phyloP scores from a whole-genome alignment of 495 filamentous ascomycete genomes.

The Aspergillus homomorphus region DNA sequence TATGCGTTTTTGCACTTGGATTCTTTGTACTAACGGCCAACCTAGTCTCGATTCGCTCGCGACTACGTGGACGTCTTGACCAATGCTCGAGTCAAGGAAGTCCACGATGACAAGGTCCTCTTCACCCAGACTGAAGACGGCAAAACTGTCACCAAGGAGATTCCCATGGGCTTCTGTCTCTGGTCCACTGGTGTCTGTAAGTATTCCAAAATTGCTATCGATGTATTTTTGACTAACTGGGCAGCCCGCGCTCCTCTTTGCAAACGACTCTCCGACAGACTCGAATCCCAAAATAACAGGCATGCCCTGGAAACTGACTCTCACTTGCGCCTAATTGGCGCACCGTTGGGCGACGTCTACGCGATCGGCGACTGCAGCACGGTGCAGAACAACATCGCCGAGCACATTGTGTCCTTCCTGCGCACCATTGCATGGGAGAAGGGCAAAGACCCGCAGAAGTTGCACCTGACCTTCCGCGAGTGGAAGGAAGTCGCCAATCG shows the following conservation, averaged over 20 bases:
- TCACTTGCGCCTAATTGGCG: slow-evolving; percentile 86
- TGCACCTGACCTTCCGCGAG: slow-evolving; percentile 79
- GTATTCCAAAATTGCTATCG: slow-evolving; percentile 13
- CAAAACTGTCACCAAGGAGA: slow-evolving; percentile 75
- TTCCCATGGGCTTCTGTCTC: slow-evolving; percentile 93
- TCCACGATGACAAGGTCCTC: slow-evolving; percentile 75
- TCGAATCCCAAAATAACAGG: slow-evolving; percentile 78
- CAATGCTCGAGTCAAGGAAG: slow-evolving; percentile 88
- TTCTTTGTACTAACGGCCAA: slow-evolving; percentile 5
- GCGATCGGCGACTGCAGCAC: slow-evolving; percentile 96
- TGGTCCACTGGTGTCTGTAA: slow-evolving; percentile 92
- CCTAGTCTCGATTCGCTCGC: slow-evolving; percentile 68
- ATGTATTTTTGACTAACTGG: not conserved
- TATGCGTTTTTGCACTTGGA: not conserved
- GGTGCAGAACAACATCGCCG: slow-evolving; percentile 91
- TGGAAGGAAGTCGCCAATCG: slow-evolving; percentile 80
- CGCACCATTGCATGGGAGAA: slow-evolving; percentile 90
- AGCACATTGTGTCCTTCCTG: slow-evolving; percentile 82
- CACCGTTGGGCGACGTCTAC: slow-evolving; percentile 93
- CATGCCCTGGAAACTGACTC: slow-evolving; percentile 95
- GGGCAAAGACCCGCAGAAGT: slow-evolving; percentile 77
- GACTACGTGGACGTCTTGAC: slow-evolving; percentile 88
- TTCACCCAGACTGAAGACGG: slow-evolving; percentile 83
- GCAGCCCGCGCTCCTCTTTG: slow-evolving; percentile 77
- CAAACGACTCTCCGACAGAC: slow-evolving; percentile 65